phyloP scores from a whole-genome alignment of 345 rosid genomes.

The Passiflora organensis region DNA sequence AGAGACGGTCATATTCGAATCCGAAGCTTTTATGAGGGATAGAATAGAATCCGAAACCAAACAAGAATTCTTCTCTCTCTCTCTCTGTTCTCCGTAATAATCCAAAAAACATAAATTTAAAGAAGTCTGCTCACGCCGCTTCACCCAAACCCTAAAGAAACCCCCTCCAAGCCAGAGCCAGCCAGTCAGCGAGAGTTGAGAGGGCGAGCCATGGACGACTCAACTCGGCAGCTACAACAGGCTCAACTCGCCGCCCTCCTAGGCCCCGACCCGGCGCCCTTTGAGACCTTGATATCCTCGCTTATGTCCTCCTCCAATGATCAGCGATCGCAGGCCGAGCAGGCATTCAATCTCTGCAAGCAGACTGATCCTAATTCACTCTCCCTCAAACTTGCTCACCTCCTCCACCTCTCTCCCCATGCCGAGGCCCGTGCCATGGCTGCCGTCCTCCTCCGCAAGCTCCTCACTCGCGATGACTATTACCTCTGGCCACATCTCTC shows the following conservation, averaged over 20 bases:
- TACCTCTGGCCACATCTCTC: constrained; percentile 79
- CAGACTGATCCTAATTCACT: constrained; percentile 79
- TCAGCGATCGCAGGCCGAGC: constrained; percentile 81
- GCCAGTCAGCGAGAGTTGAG: too few relatives aligned
- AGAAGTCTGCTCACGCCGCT: too few relatives aligned
- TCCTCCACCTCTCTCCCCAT: constrained; percentile 61
- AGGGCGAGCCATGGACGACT: constrained; percentile 21
- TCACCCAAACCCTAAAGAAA: too few relatives aligned
- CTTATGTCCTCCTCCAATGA: constrained; percentile 96
- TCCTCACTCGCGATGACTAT: constrained; percentile 65
- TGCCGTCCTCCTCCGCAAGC: constrained; percentile 90
- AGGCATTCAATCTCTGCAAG: constrained; percentile 81
- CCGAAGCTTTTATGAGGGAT: too few relatives aligned
- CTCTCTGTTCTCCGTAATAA: too few relatives aligned
- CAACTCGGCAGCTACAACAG: constrained; percentile 48
- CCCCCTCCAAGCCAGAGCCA: too few relatives aligned
- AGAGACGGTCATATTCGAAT: too few relatives aligned
- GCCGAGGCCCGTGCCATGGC: constrained; percentile 85
- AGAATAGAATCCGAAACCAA: too few relatives aligned
- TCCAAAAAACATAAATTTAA: too few relatives aligned
- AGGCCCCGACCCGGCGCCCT: constrained; percentile 71
- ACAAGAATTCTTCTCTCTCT: too few relatives aligned
- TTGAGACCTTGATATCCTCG: constrained; percentile 66
- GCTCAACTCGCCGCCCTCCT: constrained; percentile 70
- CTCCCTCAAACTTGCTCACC: constrained; percentile 67